Base-by-base conservation (phyloP, 176 grass and related monocot species). In the Carex pumila region DNA sequence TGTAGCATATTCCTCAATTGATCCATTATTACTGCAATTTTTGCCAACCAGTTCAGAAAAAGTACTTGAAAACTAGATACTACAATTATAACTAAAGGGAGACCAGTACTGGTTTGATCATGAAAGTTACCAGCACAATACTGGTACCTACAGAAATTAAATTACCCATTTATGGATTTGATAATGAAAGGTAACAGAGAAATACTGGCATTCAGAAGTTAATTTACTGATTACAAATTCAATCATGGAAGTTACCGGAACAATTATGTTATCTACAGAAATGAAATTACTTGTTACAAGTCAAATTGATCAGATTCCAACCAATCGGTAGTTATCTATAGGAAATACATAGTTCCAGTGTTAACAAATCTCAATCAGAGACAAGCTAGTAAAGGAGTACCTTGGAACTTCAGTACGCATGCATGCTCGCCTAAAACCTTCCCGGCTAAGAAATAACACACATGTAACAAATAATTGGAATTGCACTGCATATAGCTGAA, bases 351-450 rank as follows among this genome's bases (percentile, higher is more conserved):
- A 25, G 62, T 12, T 7, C 32, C 22, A 43, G 25, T 1, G 86
- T 15, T 79, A 82, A 55, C 47, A 76, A 13, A 43, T 47, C 45
- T 19, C 17, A 66, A 55, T 36, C 37, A 76, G 56, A 22, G 18
- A 60, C 64, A 2, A 47, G 84, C 60, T 37, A 34, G 41, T 12
- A 84, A 66, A 63, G 41, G 60, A 30, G 62, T 94, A 99, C 96
- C 96, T 88, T 72, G 58, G 84, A 65, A 87, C 76, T 87, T 90
- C 84, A 85, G 76, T 89, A 78, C 96, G 96, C 93, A 99, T 86
- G 65, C 96, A 99, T 89, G 96, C 96, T 79, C 93, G 89, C 13
- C 96, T 93, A 89, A 99, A 99, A 21, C 96, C 96, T 67, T 99
- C 96, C 32, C 96, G 88, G 65, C 96, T 99, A 80, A 99, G 86